Conservation (phyloP, 2,329 filamentous ascomycete species). For the Fusarium piperis region DNA sequence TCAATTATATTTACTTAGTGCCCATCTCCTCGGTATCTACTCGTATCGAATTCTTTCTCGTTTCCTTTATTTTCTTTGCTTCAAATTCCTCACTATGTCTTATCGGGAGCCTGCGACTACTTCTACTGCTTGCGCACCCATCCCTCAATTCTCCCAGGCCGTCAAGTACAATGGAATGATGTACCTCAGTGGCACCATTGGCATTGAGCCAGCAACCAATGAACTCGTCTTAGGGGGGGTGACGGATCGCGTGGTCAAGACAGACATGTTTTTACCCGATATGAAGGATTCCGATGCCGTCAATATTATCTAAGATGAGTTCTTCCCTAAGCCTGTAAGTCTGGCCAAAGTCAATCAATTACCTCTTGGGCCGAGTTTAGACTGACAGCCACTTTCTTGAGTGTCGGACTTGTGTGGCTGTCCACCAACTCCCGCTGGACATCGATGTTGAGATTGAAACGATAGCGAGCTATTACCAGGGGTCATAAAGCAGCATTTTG, state of each 20-base stretch:
- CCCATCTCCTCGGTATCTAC: neutral
- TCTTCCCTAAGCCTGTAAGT: conserved; percentile 5
- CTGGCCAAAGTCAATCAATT: accelerated
- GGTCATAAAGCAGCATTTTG: neutral
- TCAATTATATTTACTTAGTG: neutral
- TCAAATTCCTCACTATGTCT: neutral
- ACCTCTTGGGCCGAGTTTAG: neutral
- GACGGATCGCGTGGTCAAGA: neutral
- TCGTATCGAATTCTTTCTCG: neutral
- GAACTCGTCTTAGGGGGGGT: neutral
- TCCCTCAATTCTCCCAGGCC: conserved; percentile 68
- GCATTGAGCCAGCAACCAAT: conserved; percentile 31
- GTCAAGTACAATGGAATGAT: conserved; percentile 72
- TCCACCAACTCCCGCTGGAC: neutral
- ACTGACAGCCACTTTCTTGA: neutral
- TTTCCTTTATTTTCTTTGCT: too few relatives aligned
- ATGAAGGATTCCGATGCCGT: conserved; percentile 6
- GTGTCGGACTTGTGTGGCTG: conserved; percentile 8
- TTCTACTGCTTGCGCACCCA: conserved; percentile 11
- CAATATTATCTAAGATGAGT: conserved; percentile 11
- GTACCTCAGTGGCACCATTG: conserved; percentile 73
- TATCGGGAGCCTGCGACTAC: neutral
- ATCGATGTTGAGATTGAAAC: conserved; percentile 20
- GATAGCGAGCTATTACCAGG: neutral
- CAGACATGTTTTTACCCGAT: conserved; percentile 5